Evolutionary conservation across 257 asterid genomes (phyloP).

Genomic region (Nicotiana otophora): DNA sequence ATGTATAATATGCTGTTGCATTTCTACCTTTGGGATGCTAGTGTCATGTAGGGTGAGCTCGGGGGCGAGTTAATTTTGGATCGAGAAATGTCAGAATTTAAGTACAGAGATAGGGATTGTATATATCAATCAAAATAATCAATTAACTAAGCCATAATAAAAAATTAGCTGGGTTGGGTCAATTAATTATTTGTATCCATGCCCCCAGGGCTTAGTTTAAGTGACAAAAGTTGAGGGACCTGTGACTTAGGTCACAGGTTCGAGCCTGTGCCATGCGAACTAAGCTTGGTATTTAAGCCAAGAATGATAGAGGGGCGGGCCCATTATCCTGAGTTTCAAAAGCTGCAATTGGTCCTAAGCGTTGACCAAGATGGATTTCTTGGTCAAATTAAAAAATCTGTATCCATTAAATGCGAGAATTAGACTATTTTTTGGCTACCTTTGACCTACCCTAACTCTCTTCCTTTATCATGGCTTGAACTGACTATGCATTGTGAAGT

Average conservation of each 20-base stretch:
- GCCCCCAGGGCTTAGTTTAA: too few species aligned
- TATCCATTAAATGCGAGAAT: neutral
- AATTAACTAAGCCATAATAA: neutral
- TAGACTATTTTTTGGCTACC: neutral
- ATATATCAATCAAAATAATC: neutral
- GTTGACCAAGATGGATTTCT: too few species aligned
- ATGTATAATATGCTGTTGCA: neutral
- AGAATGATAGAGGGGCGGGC: too few species aligned
- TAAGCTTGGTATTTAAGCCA: too few species aligned
- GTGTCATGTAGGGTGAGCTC: neutral
- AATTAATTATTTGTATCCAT: neutral
- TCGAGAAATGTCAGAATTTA: neutral
- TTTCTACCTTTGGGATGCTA: neutral
- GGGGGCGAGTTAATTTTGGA: neutral
- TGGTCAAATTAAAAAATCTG: neutral
- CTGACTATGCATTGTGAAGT: neutral
- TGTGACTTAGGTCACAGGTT: too few species aligned
- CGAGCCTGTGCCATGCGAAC: too few species aligned
- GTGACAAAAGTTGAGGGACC: too few species aligned
- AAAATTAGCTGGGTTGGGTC: slow-evolving; percentile 2
- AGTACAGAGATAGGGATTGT: neutral
- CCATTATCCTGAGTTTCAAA: too few species aligned
- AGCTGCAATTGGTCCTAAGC: too few species aligned
- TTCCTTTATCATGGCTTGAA: neutral
- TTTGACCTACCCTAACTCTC: neutral